Conservation (phyloP, 2,329 filamentous ascomycete genomes). For the Penicillium olsonii region DNA sequence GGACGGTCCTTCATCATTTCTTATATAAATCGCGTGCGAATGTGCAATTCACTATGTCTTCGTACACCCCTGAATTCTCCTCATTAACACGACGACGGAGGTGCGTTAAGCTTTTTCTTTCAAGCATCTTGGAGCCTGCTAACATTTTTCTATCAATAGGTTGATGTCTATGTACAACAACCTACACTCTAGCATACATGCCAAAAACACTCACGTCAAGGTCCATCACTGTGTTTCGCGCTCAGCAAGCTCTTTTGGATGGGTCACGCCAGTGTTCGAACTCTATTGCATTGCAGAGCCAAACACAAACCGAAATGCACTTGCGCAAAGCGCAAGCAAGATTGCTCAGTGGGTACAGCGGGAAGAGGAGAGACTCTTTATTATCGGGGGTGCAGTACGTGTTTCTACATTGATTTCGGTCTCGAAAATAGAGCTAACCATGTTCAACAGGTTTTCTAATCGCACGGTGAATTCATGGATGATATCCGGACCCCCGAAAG, state of each 20-base stretch:
- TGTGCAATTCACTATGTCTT: constrained; percentile 93
- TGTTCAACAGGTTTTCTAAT: constrained; percentile 26
- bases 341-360: constrained; percentile 87
- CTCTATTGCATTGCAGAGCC: constrained; percentile 92
- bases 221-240: constrained; percentile 76
- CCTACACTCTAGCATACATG: constrained; percentile 82
- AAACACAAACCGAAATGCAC: constrained; percentile 59
- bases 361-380: constrained; percentile 93
- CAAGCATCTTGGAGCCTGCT: background rate
- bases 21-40: constrained; percentile 93
- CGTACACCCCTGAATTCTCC: constrained; percentile 69
- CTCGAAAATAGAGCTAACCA: background rate
- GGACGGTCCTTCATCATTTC: constrained; percentile 82
- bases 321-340: constrained; percentile 84
- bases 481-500: background rate
- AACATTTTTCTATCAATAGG: constrained; percentile 34
- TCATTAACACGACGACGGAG: constrained; percentile 63
- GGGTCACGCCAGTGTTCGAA: constrained; percentile 89
- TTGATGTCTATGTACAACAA: constrained; percentile 83
- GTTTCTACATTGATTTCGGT: background rate
- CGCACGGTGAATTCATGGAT: background rate
- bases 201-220: constrained; percentile 80
- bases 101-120: constrained; percentile 33
- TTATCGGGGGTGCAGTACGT: constrained; percentile 89
- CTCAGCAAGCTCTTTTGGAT: constrained; percentile 80